A percentile compares a stretch with the other conserved stretches of the same genome.
phyloP scores from a whole-genome alignment of 371 early-diverging fungal genomes.

The Lichtheimia ramosa region DNA sequence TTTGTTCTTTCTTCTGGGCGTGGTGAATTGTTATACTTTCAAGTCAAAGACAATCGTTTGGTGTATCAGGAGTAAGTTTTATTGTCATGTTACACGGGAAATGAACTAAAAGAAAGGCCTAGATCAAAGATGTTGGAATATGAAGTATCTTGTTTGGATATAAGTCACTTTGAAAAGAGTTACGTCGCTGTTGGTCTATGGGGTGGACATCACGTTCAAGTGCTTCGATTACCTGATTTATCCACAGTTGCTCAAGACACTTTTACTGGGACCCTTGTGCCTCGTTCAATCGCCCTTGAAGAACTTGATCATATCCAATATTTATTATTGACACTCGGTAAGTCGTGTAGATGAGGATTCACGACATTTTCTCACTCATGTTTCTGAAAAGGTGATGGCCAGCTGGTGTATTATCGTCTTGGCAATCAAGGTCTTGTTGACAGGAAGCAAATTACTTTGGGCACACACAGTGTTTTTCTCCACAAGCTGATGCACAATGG shows the following conservation, averaged over 20 bases:
- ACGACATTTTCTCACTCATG: too few species aligned
- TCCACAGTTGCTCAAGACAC: constrained; percentile 33
- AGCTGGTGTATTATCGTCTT: constrained; percentile 59
- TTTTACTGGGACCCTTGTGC: constrained; percentile 50
- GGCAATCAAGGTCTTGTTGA: constrained; percentile 36
- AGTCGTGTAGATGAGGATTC: background rate
- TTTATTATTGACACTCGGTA: constrained; percentile 75
- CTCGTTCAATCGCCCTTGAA: constrained; percentile 70
- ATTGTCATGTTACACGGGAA: constrained; percentile 24
- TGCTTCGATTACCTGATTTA: constrained; percentile 58
- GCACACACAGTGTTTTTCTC: constrained; percentile 68
- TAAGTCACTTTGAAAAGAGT: constrained; percentile 39
- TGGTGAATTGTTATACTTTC: constrained; percentile 58
- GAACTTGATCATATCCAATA: constrained; percentile 64
- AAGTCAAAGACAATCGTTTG: constrained; percentile 42
- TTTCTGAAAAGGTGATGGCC: constrained; percentile 71
- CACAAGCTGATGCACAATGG: constrained; percentile 51
- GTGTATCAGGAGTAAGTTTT: constrained; percentile 46
- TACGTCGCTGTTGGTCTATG: constrained; percentile 70
- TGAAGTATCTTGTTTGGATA: constrained; percentile 69
- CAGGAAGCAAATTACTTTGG: constrained; percentile 63
- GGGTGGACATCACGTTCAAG: constrained; percentile 53
- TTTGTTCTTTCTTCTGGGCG: constrained; percentile 61
- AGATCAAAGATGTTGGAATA: constrained; percentile 47
- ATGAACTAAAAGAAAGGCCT: constrained; percentile 43